Evolutionary conservation across 305 asterid species (phyloP), one percentile per base, ranked within the genome.

Genomic region (Fraxinus greggii): DNA sequence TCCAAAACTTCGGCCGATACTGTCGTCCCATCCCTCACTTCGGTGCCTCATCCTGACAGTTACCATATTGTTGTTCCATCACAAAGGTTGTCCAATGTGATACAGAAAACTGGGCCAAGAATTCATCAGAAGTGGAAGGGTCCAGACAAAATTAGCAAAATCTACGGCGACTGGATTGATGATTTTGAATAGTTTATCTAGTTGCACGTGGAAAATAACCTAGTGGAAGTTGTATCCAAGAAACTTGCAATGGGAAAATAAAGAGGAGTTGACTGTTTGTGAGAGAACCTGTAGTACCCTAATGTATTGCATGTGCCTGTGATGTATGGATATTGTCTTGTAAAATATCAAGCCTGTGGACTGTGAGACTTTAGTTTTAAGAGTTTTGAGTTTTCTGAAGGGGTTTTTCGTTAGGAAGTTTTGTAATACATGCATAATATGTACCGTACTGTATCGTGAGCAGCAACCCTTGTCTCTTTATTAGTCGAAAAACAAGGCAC

Each of bases 151-250:
- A 93, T 95, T 54, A 95, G 97, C 87, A 92, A 91, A 88, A 90
- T 95, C 38, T 92, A 95, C 17, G 98, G 98, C 1, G 97, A 95
- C 87, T 95, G 98, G 98, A 93, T 95, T 26, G 98, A 95, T 77
- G 98, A 95, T 82, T 89, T 95, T 40, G 89, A 91, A 82, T 83
- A 35, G 76, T 10, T 13, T 42, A 79, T 51, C 12, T 3, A 35
- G 26, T 4, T 32, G 38, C 74, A 40, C 48, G 1, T 80, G 28
- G 28, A 54, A 80, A 70, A 56, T 72, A 51, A 74, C 40, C 36
- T 24, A 8, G 8, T 38, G 13, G 9, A 65, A 67, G 40, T 38
- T 4, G 7, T 29, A 7, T 77, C 31, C 77, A 63, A 24, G 31
- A 23, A 63, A 61, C 13, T 19, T 61, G 2, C 72, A 8, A 63